Conservation (phyloP, 2,329 filamentous ascomycete genomes). For the Bretziella fagacearum region DNA sequence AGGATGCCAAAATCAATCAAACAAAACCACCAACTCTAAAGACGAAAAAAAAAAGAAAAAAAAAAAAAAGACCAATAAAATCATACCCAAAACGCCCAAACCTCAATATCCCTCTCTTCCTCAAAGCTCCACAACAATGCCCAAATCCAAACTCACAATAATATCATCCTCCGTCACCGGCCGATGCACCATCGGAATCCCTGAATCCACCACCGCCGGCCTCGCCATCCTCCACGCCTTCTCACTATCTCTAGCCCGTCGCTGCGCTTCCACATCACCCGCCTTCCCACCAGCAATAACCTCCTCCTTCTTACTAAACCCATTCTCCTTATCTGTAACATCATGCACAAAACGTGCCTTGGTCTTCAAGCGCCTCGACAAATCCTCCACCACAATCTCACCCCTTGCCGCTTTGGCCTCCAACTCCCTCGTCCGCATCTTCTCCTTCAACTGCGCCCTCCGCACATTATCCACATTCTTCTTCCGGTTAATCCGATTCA, state of each 20-base stretch:
- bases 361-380: constrained; percentile 46
- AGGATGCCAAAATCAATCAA: no score
- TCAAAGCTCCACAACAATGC: constrained; percentile 60
- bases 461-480: constrained; percentile 82
- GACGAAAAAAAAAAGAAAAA: constrained; percentile 3
- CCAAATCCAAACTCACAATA: constrained; percentile 73
- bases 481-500: constrained; percentile 72
- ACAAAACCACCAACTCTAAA: background rate
- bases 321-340: constrained; percentile 27
- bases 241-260: constrained; percentile 22
- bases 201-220: constrained; percentile 18
- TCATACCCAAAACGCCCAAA: background rate
- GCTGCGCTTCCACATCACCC: constrained; percentile 22
- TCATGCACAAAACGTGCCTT: constrained; percentile 53
- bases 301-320: background rate
- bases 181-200: constrained; percentile 53
- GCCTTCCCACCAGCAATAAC: background rate
- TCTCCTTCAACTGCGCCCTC: constrained; percentile 72
- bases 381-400: constrained; percentile 42
- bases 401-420: constrained; percentile 46
- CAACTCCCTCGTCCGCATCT: constrained; percentile 41
- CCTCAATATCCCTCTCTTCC: no score
- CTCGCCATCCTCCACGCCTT: background rate
- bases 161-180: constrained; percentile 82
- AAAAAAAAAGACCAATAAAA: background rate